phyloP scores from a whole-genome alignment of 2,329 filamentous ascomycete species.

The Cytospora mali region DNA sequence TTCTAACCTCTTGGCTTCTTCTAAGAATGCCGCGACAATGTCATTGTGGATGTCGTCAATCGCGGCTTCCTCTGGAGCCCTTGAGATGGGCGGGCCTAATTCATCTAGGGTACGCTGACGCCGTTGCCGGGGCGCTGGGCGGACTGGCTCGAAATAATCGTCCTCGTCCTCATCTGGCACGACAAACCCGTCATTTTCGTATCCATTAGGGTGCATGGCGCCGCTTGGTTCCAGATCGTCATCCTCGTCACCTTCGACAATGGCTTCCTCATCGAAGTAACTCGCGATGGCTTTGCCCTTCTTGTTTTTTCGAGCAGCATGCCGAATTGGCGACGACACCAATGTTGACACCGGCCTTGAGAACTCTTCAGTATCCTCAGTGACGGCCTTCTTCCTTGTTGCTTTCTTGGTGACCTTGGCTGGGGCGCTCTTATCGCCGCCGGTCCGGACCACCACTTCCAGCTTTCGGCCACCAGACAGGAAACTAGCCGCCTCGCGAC shows the following conservation, averaged over 20 bases:
- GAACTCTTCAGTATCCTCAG: constrained; percentile 33
- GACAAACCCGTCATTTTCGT: constrained; percentile 47
- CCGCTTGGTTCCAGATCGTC: constrained; percentile 41
- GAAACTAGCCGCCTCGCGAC: constrained; percentile 38
- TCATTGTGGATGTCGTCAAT: constrained; percentile 63
- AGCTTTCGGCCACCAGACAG: constrained; percentile 49
- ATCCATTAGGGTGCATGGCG: constrained; percentile 44
- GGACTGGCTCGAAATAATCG: constrained; percentile 51
- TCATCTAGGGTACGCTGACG: constrained; percentile 42
- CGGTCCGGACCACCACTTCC: constrained; percentile 43
- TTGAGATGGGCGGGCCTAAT: constrained; percentile 61
- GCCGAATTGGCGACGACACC: constrained; percentile 56
- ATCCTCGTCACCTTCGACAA: constrained; percentile 42
- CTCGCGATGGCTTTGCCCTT: constrained; percentile 38
- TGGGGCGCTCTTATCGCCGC: constrained; percentile 37
- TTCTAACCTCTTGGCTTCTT: constrained; percentile 61
- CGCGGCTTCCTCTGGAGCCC: constrained; percentile 49
- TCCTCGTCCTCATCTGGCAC: constrained; percentile 43
- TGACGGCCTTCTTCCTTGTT: constrained; percentile 33
- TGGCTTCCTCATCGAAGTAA: constrained; percentile 30
- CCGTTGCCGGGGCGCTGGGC: constrained; percentile 36
- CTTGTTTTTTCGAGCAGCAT: constrained; percentile 35
- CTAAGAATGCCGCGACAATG: constrained; percentile 67
- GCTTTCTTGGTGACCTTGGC: constrained; percentile 38
- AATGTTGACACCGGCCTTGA: constrained; percentile 44